Percentiles rank a stretch among this genome's conserved stretches.
Evolutionary conservation across 257 asterid species (phyloP).

Genomic region (Cinchona pubescens): DNA sequence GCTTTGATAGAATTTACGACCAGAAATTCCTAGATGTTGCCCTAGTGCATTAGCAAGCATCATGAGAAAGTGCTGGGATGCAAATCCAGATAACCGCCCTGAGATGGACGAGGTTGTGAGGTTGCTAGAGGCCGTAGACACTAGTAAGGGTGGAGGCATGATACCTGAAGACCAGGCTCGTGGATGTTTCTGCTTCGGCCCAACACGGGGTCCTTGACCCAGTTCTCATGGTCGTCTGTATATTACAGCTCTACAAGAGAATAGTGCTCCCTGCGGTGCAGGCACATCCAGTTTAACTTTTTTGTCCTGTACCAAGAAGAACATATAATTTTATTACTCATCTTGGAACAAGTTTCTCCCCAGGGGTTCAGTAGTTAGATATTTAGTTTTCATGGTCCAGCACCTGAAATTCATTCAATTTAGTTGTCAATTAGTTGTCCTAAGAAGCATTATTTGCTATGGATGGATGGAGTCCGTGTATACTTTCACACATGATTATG

Average conservation of each 20-base stretch:
- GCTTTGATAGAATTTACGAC: constrained; percentile 37
- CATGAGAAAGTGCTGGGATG: constrained; percentile 54
- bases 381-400: not conserved
- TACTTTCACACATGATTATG: not conserved
- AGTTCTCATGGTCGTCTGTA: not conserved
- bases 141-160: constrained; percentile 61
- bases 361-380: not conserved
- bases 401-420: not conserved
- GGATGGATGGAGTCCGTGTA: not conserved
- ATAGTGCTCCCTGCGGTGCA: not conserved
- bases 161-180: constrained; percentile 41
- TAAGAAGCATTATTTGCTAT: not conserved
- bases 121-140: constrained; percentile 47
- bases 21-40: constrained; percentile 55
- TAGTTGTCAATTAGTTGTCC: not conserved
- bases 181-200: constrained; percentile 44
- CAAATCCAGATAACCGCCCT: constrained; percentile 46
- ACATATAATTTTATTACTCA: not conserved
- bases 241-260: not conserved
- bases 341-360: not conserved
- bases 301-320: constrained; percentile 9
- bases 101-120: constrained; percentile 59
- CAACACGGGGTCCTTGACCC: constrained; percentile 39
- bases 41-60: constrained; percentile 44
- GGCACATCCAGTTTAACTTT: not conserved